Percentiles rank a stretch among this genome's conserved stretches.
Evolutionary conservation across 768 basidiomycete species (phyloP).

Genomic region (Boletus vermiculosoides): DNA sequence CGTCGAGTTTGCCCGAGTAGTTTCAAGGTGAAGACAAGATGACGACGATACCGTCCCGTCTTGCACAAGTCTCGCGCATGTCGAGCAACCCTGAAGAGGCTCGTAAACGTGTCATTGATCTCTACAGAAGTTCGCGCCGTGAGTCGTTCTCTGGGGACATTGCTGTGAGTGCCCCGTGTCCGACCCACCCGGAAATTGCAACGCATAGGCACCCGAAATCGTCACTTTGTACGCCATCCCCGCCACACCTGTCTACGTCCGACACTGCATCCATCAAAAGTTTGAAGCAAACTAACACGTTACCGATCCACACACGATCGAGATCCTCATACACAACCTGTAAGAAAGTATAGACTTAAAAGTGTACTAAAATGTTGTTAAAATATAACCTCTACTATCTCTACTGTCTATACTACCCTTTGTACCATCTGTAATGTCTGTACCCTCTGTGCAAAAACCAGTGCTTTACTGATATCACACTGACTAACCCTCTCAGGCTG

Average conservation of each 20-base stretch:
- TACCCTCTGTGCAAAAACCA: too few relatives aligned
- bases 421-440: too few relatives aligned
- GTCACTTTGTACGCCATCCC: slow-evolving; percentile 78
- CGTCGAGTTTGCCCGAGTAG: slow-evolving; percentile 9
- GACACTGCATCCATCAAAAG: slow-evolving; percentile 77
- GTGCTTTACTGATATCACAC: too few relatives aligned
- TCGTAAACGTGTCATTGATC: slow-evolving; percentile 62
- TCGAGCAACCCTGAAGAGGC: slow-evolving; percentile 61
- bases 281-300: slow-evolving; percentile 87
- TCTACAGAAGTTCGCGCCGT: slow-evolving; percentile 92
- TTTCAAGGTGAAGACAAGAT: slow-evolving; percentile 32
- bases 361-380: too few relatives aligned
- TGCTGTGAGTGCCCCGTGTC: background rate
- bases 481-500: too few relatives aligned
- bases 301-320: slow-evolving; percentile 77
- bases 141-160: slow-evolving; percentile 32
- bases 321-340: slow-evolving; percentile 86
- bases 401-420: too few relatives aligned
- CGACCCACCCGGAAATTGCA: background rate
- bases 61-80: slow-evolving; percentile 68
- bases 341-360: too few relatives aligned
- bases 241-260: slow-evolving; percentile 71
- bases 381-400: too few relatives aligned
- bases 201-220: slow-evolving; percentile 89
- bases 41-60: slow-evolving; percentile 87